Evolutionary conservation across 2,329 filamentous ascomycete species (phyloP), one percentile per base, ranked within the genome.

Genomic region (Hypomyces rosellus): DNA sequence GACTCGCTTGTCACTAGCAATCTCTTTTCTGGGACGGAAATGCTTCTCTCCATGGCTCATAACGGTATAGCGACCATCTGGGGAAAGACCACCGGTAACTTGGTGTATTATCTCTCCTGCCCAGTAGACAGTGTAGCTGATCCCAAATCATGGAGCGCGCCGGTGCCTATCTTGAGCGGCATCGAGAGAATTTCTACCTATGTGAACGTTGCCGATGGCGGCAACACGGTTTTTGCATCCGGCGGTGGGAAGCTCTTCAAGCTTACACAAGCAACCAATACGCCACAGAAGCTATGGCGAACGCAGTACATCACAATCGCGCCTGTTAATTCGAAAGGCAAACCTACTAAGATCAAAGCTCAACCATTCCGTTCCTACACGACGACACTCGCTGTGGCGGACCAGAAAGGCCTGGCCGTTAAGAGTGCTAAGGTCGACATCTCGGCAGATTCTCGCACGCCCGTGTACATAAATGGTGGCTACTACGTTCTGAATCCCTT

Each of bases 171-270:
- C 33, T 11, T 46, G n/a, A 46, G 13, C 30, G 33, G 16, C 11
- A 36, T 37, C 30, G 33, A 46, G 44, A 8, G 33, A 11, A 46
- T 46, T n/a, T 46, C 44, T 14, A 18, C 44, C 13, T 46, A 34
- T 16, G 16, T 46, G 8, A 36, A 46, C 5, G 14, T 12, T 9
- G 20, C 25, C 12, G 44, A 36, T 30, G 44, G 44, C 7, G 44
- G 44, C 44, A 46, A 37, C 44, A 46, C 44, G 13, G 20, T 46
- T 15, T 46, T 46, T 37, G 44, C 44, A 8, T 13, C 22, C 12
- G 33, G 44, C 22, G 22, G 25, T 3, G 22, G 25, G 16, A 37
- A 15, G 15, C 44, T 46, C 8, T 34, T 18, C 22, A 8, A 34
- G 44, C 13, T 46, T 6, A 40, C 15, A 13, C 38, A 18, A 16